Base-by-base conservation (phyloP, 768 basidiomycete species). In the Tephrocybe sp. region DNA sequence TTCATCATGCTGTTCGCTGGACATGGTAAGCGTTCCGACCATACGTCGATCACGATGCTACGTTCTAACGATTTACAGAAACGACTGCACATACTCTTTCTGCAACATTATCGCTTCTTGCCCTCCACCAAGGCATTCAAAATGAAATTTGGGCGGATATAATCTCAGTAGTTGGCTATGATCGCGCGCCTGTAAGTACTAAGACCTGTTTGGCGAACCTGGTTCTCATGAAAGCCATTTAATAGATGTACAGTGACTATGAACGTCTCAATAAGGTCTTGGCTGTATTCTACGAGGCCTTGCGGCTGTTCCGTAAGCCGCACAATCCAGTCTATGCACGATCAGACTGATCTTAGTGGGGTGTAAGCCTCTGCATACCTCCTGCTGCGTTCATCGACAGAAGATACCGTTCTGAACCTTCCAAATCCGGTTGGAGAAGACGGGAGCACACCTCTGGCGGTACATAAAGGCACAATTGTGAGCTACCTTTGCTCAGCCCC, bases 1-100 rank as follows among this genome's bases (percentile, higher is more conserved):
- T 81, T 73, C 53, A 56, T 73, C 9, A 62, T 79, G 54, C 62
- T 84, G 12, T 74, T 84, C 27, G 81, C 82, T 24, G 82, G 83
- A 3, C 79, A 83, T 58, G 81, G 80, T 75, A 51, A 30, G 65
- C 54, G 27, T n/a, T 30, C 12, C 7, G 12, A 7, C 29, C 29
- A 30, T 12, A 30, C 29, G 29, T 30, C 29, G 12, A 12, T 7
- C 29, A n/a, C 29, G 29, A 6, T 30, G 29, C 12, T 7, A 7
- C 29, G 6, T 7, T 30, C 7, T 30, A 30, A 30, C 29, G 29
- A 34, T 48, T 34, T 23, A 25, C 45, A 74, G 74, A 76, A 59
- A 77, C 74, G 0, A 76, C 73, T 2, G 74, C 75, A 2, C 62
- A 72, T 47, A 67, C 69, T 1, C 61, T 78, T 8, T 69, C 75